phyloP scores from a whole-genome alignment of 192 early-diverging fungal genomes.

The Jimgerdemannia flammicorona region DNA sequence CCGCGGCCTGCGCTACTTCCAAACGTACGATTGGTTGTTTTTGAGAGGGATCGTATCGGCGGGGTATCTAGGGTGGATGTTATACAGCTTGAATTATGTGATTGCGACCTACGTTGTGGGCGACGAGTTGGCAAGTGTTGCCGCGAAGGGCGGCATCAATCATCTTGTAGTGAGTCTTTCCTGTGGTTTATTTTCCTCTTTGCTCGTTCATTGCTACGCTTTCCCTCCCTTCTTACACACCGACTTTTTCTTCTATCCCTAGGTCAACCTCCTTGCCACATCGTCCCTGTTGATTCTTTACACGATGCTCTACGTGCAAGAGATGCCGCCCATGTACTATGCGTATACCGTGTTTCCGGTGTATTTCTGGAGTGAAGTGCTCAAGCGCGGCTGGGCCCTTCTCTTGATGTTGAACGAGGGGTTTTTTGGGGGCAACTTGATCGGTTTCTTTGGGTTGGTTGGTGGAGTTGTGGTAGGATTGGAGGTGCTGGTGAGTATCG shows the following conservation, averaged over 20 bases:
- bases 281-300: constrained; percentile 26
- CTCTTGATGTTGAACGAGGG: constrained; percentile 16
- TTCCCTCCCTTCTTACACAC: constrained; percentile 1
- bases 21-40: constrained; percentile 97
- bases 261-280: constrained; percentile 35
- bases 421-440: constrained; percentile 16
- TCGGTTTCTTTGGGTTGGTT: constrained; percentile 30
- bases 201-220: constrained; percentile 10
- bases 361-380: constrained; percentile 75
- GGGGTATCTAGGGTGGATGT: constrained; percentile 91
- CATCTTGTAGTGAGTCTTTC: background rate
- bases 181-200: background rate
- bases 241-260: background rate
- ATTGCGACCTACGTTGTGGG: constrained; percentile 58
- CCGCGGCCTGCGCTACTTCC: constrained; percentile 89
- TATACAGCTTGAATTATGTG: constrained; percentile 78
- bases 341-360: constrained; percentile 82
- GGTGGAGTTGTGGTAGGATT: constrained; percentile 60
- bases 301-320: constrained; percentile 65
- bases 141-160: background rate
- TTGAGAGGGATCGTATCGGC: constrained; percentile 76
- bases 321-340: constrained; percentile 85
- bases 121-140: background rate
- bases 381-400: constrained; percentile 33
- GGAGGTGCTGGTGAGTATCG: constrained; percentile 68